Conservation (phyloP, 768 basidiomycete genomes). For the Baorangia bicolor region DNA sequence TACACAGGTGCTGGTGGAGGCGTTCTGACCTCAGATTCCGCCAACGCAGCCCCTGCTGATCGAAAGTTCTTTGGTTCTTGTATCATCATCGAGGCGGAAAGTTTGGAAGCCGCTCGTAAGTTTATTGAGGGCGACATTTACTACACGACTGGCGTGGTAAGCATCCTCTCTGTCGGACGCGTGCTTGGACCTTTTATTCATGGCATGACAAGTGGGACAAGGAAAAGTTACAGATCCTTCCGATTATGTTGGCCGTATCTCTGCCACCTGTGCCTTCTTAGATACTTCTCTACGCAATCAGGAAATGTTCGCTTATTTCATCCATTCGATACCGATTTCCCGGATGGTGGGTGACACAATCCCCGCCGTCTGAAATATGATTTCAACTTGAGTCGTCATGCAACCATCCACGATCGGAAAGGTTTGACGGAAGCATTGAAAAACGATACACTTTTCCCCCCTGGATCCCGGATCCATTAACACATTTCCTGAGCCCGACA, state of each 20-base stretch:
- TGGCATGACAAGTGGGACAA: constrained; percentile 52
- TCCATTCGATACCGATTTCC: neutral
- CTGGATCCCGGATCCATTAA: neutral
- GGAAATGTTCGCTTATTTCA: neutral
- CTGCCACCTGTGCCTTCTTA: constrained; percentile 13
- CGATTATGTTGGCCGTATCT: constrained; percentile 36
- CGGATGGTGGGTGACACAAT: neutral
- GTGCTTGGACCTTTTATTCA: neutral
- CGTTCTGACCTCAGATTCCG: constrained; percentile 55
- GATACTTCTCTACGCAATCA: neutral
- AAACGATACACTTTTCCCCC: neutral
- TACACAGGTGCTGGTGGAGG: constrained; percentile 54
- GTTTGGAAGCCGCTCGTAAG: constrained; percentile 41
- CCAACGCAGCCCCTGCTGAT: constrained; percentile 42
- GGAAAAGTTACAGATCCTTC: constrained; percentile 52
- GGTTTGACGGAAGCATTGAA: neutral
- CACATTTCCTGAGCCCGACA: constrained; percentile 4
- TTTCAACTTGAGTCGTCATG: neutral
- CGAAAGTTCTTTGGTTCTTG: constrained; percentile 61
- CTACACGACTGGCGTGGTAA: constrained; percentile 25
- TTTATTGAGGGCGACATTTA: constrained; percentile 26
- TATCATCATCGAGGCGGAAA: constrained; percentile 53
- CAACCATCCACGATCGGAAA: neutral
- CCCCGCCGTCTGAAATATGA: neutral
- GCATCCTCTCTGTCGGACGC: neutral